Percentiles rank a stretch among this genome's conserved stretches.
These are phyloP conservation scores for Cryphonectria parasitica DNA, from an alignment of 2,329 filamentous ascomycete species.

Conservation along the genomic window DNA sequence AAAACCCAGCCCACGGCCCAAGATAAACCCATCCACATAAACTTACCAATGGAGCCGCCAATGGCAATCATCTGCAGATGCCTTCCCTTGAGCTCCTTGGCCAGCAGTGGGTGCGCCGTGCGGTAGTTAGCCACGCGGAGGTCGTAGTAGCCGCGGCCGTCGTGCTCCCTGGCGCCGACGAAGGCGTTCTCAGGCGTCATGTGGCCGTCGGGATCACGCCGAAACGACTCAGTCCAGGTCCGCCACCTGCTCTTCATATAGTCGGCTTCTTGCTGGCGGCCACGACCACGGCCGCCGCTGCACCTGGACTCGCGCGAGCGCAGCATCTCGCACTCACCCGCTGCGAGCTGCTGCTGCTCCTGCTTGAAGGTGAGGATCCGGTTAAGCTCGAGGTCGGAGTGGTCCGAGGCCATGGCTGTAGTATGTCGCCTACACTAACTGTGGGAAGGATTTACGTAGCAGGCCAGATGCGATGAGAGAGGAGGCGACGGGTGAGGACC, in stretches of 20 bases:
- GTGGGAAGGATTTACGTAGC: neutral
- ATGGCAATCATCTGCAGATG: conserved; percentile 99
- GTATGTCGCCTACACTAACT: neutral
- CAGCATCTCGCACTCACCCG: conserved; percentile 56
- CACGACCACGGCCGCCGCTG: conserved; percentile 33
- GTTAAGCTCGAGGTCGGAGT: conserved; percentile 56
- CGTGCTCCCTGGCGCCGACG: conserved; percentile 35
- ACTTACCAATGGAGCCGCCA: conserved; percentile 79
- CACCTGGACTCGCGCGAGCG: conserved; percentile 47
- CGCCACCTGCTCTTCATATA: conserved; percentile 43
- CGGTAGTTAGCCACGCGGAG: conserved; percentile 66
- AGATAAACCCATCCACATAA: too few relatives aligned
- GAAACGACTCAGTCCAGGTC: conserved; percentile 64
- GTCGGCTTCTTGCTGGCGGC: conserved; percentile 38
- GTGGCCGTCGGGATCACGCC: conserved; percentile 58
- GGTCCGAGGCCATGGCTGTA: conserved; percentile 41
- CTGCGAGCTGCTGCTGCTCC: conserved; percentile 50
- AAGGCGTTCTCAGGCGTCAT: conserved; percentile 47
- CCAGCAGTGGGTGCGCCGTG: conserved; percentile 75
- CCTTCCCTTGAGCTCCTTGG: conserved; percentile 76
- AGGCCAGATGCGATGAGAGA: too few relatives aligned
- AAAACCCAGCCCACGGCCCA: too few relatives aligned
- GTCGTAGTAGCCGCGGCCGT: conserved; percentile 57
- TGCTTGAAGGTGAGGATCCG: conserved; percentile 61
- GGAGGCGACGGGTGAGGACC: neutral